Base-by-base conservation (phyloP, 2,329 filamentous ascomycete species). In the Cercospora sp. region DNA sequence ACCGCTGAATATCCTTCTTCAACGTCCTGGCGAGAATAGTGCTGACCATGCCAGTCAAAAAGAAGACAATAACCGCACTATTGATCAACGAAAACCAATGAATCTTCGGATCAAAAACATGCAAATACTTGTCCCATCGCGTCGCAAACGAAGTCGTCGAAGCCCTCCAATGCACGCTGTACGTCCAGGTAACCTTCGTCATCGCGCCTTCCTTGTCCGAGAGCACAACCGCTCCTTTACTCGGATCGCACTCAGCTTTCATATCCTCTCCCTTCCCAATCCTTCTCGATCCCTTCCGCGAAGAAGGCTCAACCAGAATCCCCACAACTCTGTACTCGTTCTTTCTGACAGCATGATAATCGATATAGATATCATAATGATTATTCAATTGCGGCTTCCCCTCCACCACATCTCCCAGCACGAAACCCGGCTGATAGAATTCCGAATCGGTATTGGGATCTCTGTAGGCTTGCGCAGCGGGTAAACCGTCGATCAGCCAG, bases 81-180 rank as follows among this genome's bases (percentile, higher is more conserved):
- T 97, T 97, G 81, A 98, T 91, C 60, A 99, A 88, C 68, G 94
- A 97, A 83, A 98, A 97, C 95, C 95, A 99, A 80, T 99, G 95
- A 75, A 99, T 98, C 84, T 95, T 96, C 63, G 95, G 94, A 79
- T 98, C 94, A 77, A 94, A 96, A 31, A 99, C 94, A 77, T 98
- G 94, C 39, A 99, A 86, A 78, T 98, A 98, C 81, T 97, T 98
- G 84, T 99, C 95, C 95, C 95, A 99, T 72, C 95, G 88, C 12
- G 95, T 99, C 30, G 95, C 95, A 90, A 96, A 99, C 1, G 91
- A 92, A 1, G 94, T 98, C 0, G 86, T 77, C 0, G 93, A 97
- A 72, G 89, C 87, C 66, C 86, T 87, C 95, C 95, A 99, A 80
- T 90, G 91, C 13, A 98, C 92, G 72, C 91, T 93, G 82, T 99